Evolutionary conservation across 768 basidiomycete genomes (phyloP).

Genomic region (Boletus pseudopeckii): DNA sequence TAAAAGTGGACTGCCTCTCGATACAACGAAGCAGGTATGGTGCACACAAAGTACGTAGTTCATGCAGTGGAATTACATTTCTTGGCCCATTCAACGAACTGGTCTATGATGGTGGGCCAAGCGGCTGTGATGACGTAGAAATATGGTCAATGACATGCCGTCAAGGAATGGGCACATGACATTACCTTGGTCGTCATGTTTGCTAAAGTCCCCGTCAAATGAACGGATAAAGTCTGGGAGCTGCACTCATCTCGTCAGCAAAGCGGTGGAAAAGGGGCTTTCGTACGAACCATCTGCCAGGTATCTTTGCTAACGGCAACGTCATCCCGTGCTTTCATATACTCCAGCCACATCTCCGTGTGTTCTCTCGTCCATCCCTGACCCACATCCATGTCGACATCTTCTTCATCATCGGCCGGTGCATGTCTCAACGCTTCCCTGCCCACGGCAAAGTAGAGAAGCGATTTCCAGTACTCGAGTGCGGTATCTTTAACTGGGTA

Average conservation of each 20-base stretch:
- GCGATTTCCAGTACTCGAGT: conserved; percentile 72
- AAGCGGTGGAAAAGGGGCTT: conserved; percentile 3
- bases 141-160: background rate
- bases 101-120: conserved; percentile 86
- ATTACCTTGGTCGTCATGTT: conserved; percentile 74
- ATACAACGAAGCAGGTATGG: background rate
- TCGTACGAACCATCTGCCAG: conserved; percentile 71
- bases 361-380: conserved; percentile 64
- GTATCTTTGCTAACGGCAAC: conserved; percentile 88
- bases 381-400: conserved; percentile 39
- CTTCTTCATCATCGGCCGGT: conserved; percentile 41
- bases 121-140: conserved; percentile 48
- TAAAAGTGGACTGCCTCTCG: background rate
- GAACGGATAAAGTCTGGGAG: conserved; percentile 76
- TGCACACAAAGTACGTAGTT: conserved; percentile 2
- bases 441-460: conserved; percentile 66
- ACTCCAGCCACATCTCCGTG: conserved; percentile 77
- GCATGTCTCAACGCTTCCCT: conserved; percentile 60
- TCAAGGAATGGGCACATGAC: conserved; percentile 11
- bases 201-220: conserved; percentile 67
- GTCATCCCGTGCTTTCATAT: conserved; percentile 54
- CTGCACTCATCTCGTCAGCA: conserved; percentile 36
- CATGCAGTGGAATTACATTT: conserved; percentile 18
- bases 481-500: conserved; percentile 63
- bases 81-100: conserved; percentile 71